Percentiles rank a stretch among this genome's conserved stretches.
phyloP scores from a whole-genome alignment of 768 basidiomycete genomes.

The Cyclocybe aegerita region DNA sequence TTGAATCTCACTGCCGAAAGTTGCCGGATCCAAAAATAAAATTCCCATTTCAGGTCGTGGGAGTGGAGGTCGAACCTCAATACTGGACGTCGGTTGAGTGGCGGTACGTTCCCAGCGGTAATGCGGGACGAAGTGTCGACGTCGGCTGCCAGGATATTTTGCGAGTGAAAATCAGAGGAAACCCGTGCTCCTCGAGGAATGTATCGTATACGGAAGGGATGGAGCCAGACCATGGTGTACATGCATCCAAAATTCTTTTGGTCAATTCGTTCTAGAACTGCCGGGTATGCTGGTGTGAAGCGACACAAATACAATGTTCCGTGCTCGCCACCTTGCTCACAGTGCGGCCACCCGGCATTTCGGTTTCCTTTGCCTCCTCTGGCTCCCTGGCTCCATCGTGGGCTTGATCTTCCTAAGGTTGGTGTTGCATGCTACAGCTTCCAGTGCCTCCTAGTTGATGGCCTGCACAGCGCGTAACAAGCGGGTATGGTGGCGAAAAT shows the following conservation, averaged over 20 bases:
- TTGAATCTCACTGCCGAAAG: no score
- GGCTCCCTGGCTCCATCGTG: background rate
- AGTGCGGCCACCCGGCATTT: background rate
- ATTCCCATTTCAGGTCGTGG: no score
- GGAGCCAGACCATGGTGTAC: background rate
- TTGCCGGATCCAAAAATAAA: no score
- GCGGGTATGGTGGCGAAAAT: no score
- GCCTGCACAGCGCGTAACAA: no score
- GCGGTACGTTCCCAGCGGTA: slow-evolving; percentile 17
- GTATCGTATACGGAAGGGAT: slow-evolving; percentile 12
- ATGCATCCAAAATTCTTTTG: background rate
- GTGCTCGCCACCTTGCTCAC: slow-evolving; percentile 5
- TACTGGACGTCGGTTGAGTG: background rate
- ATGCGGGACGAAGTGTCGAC: slow-evolving; percentile 5
- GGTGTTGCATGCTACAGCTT: no score
- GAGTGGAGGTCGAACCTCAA: no score
- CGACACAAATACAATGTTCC: slow-evolving; percentile 4
- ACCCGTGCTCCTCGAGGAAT: slow-evolving; percentile 9
- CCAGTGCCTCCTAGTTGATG: no score
- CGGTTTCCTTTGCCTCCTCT: background rate
- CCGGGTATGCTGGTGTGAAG: background rate
- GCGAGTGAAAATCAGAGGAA: slow-evolving; percentile 20
- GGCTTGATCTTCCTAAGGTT: slow-evolving; percentile 1
- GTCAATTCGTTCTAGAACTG: background rate
- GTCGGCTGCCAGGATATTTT: slow-evolving; percentile 18